Base-by-base conservation (phyloP, 495 filamentous ascomycete species). In the Bacidia gigantensis region DNA sequence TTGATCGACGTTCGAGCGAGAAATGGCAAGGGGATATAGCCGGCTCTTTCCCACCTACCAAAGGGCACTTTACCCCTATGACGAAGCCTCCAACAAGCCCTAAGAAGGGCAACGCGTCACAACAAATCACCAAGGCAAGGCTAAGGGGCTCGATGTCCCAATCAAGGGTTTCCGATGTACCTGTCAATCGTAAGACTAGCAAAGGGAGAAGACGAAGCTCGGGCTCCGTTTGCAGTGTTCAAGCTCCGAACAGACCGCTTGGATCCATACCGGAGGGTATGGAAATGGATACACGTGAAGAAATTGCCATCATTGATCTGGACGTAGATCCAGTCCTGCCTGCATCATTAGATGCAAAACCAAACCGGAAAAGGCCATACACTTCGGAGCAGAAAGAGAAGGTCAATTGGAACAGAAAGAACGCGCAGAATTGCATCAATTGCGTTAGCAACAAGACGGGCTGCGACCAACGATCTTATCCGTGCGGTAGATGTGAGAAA, bases 21-120 rank as follows among this genome's bases (percentile, higher is more conserved):
- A 29, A 38, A 25, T 38, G 38, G 32, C 25, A 50, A 20, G 26
- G 24, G 17, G 47, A 38, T n/a, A 32, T 50, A 10, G 22, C 47
- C 3, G 47, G 25, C 18, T 50, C 47, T 35, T 50, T 35, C 38
- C 47, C 47, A 38, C 47, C 47, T 11, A 50, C 47, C 7, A 25
- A 14, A n/a, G 25, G 32, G 11, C 47, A 50, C 38, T 38, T 14
- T 22, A 21, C 24, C 5, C 41, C 41, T 18, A 5, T 17, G 5
- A 14, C 14, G 7, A 35, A 35, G 29, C 29, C 14, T 35, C 14
- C 29, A 7, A 35, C 29, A 35, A 35, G 29, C 29, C 29, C 29
- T 7, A 35, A n/a, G n/a, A n/a, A n/a, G n/a, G n/a, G n/a, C n/a
- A n/a, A n/a, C n/a, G n/a, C n/a, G n/a, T n/a, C n/a, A n/a, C n/a